Conservation (phyloP, 768 basidiomycete species). For the Epithele typhae region DNA sequence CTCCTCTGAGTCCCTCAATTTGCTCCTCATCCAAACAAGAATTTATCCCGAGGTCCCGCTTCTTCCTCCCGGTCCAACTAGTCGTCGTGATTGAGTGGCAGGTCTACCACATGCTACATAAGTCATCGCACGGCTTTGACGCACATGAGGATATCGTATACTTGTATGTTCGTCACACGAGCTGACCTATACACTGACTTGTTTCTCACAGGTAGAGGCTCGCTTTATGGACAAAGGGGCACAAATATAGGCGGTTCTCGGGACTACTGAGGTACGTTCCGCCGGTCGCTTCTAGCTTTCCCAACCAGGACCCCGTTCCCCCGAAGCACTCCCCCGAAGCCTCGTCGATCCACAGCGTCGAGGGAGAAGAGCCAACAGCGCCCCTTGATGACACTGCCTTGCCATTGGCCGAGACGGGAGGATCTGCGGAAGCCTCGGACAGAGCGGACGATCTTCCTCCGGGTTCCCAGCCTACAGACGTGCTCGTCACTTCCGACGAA, state of each 20-base stretch:
- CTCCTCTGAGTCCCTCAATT: no score
- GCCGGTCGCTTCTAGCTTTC: not conserved
- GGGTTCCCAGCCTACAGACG: no score
- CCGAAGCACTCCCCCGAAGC: not conserved
- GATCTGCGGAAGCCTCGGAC: no score
- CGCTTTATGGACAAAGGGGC: constrained; percentile 89
- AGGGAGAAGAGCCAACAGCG: no score
- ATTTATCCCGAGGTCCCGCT: no score
- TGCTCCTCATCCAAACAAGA: no score
- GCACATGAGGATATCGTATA: constrained; percentile 50
- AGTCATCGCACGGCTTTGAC: constrained; percentile 63
- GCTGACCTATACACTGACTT: no score
- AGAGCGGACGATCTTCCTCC: no score
- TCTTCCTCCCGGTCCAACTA: no score
- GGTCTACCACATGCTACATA: constrained; percentile 40
- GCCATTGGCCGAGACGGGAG: no score
- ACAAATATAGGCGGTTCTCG: constrained; percentile 76
- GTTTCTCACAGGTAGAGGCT: constrained; percentile 37
- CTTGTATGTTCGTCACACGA: constrained; percentile 33
- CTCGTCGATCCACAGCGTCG: no score
- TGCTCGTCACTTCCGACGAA: not conserved
- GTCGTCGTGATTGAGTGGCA: constrained; percentile 40
- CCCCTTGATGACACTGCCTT: no score
- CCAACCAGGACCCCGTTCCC: constrained; percentile 1
- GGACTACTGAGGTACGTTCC: constrained; percentile 62